Evolutionary conservation across 2,329 filamentous ascomycete species (phyloP).

Genomic region (Arthrobotrys iridis): DNA sequence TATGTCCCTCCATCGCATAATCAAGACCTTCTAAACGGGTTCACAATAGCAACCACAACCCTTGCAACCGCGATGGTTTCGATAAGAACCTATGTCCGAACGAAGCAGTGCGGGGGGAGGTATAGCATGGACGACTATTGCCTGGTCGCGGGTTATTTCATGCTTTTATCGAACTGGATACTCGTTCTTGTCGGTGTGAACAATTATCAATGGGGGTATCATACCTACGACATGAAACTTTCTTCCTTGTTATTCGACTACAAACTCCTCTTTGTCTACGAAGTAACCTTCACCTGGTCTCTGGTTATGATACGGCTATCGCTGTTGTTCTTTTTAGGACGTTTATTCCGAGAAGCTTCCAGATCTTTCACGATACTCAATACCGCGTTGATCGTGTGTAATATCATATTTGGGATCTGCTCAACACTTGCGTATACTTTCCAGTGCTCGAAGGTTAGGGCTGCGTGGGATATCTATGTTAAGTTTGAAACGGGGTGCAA

Average conservation of each 20-base stretch:
- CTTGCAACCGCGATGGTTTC: conserved; percentile 27
- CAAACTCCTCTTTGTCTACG: conserved; percentile 39
- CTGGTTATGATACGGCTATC: conserved; percentile 35
- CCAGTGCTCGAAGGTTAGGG: conserved; percentile 23
- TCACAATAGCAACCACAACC: conserved; percentile 17
- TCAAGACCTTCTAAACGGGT: conserved; percentile 32
- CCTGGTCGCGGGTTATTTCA: conserved; percentile 14
- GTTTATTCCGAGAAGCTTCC: conserved; percentile 32
- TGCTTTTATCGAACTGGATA: conserved; percentile 22
- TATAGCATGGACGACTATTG: conserved; percentile 43
- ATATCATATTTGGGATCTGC: conserved; percentile 18
- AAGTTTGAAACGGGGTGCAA: conserved; percentile 40
- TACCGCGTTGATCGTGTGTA: conserved; percentile 36
- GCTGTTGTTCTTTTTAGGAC: conserved; percentile 29
- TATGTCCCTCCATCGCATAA: conserved; percentile 28
- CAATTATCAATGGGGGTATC: conserved; percentile 37
- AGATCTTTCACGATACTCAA: conserved; percentile 20
- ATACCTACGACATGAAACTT: conserved; percentile 45
- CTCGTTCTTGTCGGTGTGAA: conserved; percentile 45
- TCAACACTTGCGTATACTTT: conserved; percentile 38
- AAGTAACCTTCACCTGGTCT: conserved; percentile 24
- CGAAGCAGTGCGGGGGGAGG: conserved; percentile 15
- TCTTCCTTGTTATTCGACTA: conserved; percentile 26
- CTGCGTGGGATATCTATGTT: conserved; percentile 37
- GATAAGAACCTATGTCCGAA: conserved; percentile 32